Conservation (phyloP, 2,329 filamentous ascomycete species). For the Fusarium siculi region DNA sequence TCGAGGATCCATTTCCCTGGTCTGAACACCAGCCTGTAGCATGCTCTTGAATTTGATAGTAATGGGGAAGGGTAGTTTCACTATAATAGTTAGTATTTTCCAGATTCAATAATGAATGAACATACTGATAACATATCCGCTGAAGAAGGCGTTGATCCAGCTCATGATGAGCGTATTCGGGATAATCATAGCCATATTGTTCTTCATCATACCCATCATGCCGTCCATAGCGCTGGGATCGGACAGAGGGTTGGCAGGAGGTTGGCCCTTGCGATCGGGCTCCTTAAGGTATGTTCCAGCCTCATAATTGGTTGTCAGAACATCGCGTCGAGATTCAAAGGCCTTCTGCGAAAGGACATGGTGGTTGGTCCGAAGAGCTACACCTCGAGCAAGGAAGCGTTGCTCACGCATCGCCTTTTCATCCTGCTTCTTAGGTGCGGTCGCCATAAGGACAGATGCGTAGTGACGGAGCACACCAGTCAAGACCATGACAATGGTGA, state of each 20-base stretch:
- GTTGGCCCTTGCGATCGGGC: conserved; percentile 85
- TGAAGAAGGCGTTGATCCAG: conserved; percentile 99
- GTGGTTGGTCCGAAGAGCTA: conserved; percentile 85
- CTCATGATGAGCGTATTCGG: conserved; percentile 99
- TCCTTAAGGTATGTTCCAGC: conserved; percentile 90
- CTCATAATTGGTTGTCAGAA: conserved; percentile 83
- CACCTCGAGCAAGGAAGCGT: conserved; percentile 82
- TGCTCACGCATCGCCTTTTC: conserved; percentile 85
- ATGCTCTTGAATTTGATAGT: conserved; percentile 99
- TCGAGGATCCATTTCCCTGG: conserved; percentile 93
- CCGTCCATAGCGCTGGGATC: conserved; percentile 98
- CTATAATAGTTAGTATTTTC: conserved; percentile 53
- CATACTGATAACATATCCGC: conserved; percentile 93
- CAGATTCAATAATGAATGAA: neutral
- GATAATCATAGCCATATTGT: conserved; percentile 99
- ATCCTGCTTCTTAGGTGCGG: conserved; percentile 83
- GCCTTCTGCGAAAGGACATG: conserved; percentile 80
- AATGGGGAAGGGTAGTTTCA: conserved; percentile 97
- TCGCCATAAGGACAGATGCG: conserved; percentile 89
- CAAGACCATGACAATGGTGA: conserved; percentile 97
- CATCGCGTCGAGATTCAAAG: conserved; percentile 84
- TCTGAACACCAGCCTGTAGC: conserved; percentile 96
- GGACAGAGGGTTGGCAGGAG: conserved; percentile 91
- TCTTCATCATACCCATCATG: conserved; percentile 99
- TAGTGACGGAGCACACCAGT: conserved; percentile 98